Conservation (phyloP, 805 yeast species). For the Scheffersomyces lignosus region DNA sequence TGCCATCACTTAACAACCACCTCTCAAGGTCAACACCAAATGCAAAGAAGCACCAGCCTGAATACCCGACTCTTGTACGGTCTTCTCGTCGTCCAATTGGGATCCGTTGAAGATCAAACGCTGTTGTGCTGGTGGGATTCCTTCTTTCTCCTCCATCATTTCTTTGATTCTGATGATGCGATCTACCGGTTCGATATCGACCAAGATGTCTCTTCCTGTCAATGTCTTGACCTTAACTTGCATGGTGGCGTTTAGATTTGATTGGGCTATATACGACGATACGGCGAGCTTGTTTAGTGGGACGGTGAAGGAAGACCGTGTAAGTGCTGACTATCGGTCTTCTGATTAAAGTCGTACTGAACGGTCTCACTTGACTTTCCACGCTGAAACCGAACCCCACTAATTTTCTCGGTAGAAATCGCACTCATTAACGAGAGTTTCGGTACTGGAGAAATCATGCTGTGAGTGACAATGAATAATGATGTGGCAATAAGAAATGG, state of each 20-base stretch:
- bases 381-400: no score
- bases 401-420: no score
- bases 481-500: no score
- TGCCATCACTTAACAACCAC: constrained; percentile 54
- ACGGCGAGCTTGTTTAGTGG: no score
- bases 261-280: background rate
- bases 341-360: no score
- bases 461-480: no score
- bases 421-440: no score
- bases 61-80: constrained; percentile 72
- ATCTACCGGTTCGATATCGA: constrained; percentile 70
- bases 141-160: constrained; percentile 92
- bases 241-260: constrained; percentile 42
- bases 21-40: constrained; percentile 88
- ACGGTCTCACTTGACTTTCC: no score
- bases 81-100: constrained; percentile 83
- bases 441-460: no score
- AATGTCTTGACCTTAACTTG: constrained; percentile 73
- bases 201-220: constrained; percentile 80
- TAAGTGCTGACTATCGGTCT: no score
- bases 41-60: constrained; percentile 86
- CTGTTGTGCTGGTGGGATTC: constrained; percentile 96
- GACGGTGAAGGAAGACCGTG: no score
- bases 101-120: constrained; percentile 87
- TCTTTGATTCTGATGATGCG: constrained; percentile 78